Evolutionary conservation across 2,329 filamentous ascomycete genomes (phyloP).

Genomic region (Xylogone sp.): DNA sequence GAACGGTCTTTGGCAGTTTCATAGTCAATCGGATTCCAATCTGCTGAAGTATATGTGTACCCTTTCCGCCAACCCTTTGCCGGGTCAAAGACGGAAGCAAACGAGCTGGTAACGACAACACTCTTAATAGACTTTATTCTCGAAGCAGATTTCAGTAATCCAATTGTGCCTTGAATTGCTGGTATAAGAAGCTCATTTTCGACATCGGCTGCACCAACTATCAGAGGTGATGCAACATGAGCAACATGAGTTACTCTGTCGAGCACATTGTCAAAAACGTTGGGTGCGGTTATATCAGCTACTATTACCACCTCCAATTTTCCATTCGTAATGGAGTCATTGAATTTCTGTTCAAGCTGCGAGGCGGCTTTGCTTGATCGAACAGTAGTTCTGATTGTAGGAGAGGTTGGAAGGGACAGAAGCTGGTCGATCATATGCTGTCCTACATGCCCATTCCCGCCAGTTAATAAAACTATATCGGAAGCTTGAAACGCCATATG

Average conservation of each 20-base stretch:
- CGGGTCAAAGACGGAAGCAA: conserved; percentile 1
- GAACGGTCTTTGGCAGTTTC: background rate
- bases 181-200: conserved; percentile 1
- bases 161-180: background rate
- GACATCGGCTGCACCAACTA: background rate
- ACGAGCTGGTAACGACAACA: conserved; percentile 1
- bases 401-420: background rate
- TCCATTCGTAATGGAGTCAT: background rate
- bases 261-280: conserved; percentile 9
- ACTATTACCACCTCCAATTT: background rate
- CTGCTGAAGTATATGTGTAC: background rate
- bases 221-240: conserved; percentile 1
- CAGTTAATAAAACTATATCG: background rate
- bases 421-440: conserved; percentile 3
- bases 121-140: background rate
- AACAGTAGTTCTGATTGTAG: conserved; percentile 1
- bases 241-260: conserved; percentile 7
- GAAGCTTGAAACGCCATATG: background rate
- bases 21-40: background rate
- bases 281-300: conserved; percentile 8
- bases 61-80: background rate
- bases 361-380: background rate
- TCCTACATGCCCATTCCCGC: conserved; percentile 2
- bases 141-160: background rate
- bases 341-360: background rate